Percentiles rank a stretch among this genome's conserved stretches.
Evolutionary conservation across 2,329 filamentous ascomycete genomes (phyloP).

Genomic region (Apiospora phragmitis): DNA sequence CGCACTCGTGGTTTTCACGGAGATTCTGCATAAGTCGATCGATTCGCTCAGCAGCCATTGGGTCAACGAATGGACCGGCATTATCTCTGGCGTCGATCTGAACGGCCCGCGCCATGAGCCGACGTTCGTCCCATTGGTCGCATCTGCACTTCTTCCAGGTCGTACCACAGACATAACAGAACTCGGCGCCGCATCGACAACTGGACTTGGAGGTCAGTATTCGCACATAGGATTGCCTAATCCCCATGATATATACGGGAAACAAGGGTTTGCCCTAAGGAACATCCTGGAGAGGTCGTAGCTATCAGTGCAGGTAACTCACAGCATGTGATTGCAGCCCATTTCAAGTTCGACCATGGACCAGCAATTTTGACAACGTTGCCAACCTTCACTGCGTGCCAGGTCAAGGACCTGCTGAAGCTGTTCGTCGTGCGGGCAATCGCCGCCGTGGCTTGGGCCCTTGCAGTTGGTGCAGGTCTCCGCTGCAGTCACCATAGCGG

Average conservation of each 20-base stretch:
- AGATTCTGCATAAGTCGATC: conserved; percentile 27
- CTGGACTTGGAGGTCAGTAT: conserved; percentile 27
- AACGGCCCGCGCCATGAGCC: conserved; percentile 32
- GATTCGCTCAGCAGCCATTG: conserved; percentile 15
- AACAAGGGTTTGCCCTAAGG: too few relatives aligned
- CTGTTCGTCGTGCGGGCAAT: conserved; percentile 47
- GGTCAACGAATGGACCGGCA: too few relatives aligned
- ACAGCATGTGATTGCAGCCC: conserved; percentile 61
- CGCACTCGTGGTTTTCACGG: conserved; percentile 41
- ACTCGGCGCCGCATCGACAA: conserved; percentile 47
- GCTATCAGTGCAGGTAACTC: conserved; percentile 33
- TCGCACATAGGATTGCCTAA: too few relatives aligned
- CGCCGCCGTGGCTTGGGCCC: conserved; percentile 39
- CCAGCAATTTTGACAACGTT: conserved; percentile 47
- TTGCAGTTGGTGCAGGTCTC: conserved; percentile 57
- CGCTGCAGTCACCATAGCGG: conserved; percentile 42
- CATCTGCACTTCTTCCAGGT: conserved; percentile 43
- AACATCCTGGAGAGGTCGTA: too few relatives aligned
- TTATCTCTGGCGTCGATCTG: neutral
- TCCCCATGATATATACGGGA: too few relatives aligned
- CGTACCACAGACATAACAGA: conserved; percentile 49
- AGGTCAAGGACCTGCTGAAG: conserved; percentile 40
- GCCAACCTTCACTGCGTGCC: conserved; percentile 48
- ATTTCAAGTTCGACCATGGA: conserved; percentile 47
- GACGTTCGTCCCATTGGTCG: conserved; percentile 38